Percentiles rank a stretch among this genome's conserved stretches.
These are phyloP conservation scores for Yamagishiella unicocca DNA, from an alignment of 139 green algal species.

Conservation along the genomic window DNA sequence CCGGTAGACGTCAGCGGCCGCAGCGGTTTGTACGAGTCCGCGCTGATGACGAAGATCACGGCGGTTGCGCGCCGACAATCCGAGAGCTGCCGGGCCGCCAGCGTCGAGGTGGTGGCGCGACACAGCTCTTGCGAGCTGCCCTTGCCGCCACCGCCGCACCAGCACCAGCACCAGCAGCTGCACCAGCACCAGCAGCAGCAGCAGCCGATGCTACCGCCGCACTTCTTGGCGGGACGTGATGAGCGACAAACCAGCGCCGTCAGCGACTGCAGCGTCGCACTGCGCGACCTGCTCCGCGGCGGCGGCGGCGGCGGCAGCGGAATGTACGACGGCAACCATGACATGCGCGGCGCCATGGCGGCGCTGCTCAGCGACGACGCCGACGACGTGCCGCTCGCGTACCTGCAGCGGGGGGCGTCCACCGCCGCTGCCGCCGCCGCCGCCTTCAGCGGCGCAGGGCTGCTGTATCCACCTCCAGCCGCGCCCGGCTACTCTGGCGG, in stretches of 20 bases:
- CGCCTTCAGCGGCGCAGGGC: not conserved
- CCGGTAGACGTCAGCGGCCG: not conserved
- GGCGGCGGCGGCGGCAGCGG: not conserved
- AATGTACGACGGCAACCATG: not conserved
- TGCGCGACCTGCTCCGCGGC: not conserved
- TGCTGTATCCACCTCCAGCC: not conserved
- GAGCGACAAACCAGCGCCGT: constrained; percentile 1
- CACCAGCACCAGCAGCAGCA: not conserved
- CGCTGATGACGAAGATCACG: not conserved
- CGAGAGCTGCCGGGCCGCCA: too few relatives aligned
- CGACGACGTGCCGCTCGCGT: constrained; percentile 2
- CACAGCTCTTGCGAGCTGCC: not conserved
- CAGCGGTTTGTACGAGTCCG: not conserved
- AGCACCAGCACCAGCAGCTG: not conserved
- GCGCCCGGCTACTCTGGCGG: not conserved
- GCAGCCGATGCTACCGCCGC: not conserved
- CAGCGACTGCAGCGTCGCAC: constrained; percentile 30
- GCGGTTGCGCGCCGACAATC: too few relatives aligned
- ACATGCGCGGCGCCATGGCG: constrained; percentile 25
- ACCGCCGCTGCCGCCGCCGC: not conserved
- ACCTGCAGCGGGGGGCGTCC: not conserved
- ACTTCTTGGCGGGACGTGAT: not conserved
- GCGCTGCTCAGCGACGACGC: constrained; percentile 12
- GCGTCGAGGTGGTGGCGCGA: not conserved
- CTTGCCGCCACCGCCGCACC: not conserved